A percentile compares a stretch with the other conserved stretches of the same genome.
Evolutionary conservation across 257 asterid genomes (phyloP).

Genomic region (Cordia subcordata): DNA sequence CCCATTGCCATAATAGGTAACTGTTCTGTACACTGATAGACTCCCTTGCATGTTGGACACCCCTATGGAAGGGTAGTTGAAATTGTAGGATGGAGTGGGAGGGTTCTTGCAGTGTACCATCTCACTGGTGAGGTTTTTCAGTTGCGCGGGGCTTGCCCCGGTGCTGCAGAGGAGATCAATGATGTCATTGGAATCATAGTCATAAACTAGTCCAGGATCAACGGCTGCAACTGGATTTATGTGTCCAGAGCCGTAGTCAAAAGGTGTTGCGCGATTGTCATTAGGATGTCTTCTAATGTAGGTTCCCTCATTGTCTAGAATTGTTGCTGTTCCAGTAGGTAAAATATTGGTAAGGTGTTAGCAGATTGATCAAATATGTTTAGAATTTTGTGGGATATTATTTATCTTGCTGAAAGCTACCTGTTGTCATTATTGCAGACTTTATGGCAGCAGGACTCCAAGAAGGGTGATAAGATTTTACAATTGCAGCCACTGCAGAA

Average conservation of each 20-base stretch:
- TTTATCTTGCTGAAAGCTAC: conserved; percentile 17
- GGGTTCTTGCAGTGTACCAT: conserved; percentile 26
- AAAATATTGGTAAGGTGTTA: background rate
- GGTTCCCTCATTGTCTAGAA: conserved; percentile 19
- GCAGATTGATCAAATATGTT: background rate
- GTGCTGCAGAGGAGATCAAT: conserved; percentile 53
- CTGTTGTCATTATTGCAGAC: conserved; percentile 66
- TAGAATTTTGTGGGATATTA: background rate
- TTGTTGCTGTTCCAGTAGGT: conserved; percentile 13
- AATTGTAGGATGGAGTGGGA: conserved; percentile 26
- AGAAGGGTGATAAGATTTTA: conserved; percentile 47
- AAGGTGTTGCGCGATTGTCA: conserved; percentile 36
- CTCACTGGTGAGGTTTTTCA: conserved; percentile 44
- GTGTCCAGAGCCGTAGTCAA: conserved; percentile 59
- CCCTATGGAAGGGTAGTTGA: conserved; percentile 65
- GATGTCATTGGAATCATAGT: conserved; percentile 32
- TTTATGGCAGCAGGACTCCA: conserved; percentile 68
- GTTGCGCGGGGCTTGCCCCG: conserved; percentile 48
- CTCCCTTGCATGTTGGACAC: conserved; percentile 44
- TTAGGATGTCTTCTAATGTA: conserved; percentile 41
- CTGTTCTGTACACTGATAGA: conserved; percentile 41
- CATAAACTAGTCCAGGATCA: conserved; percentile 55
- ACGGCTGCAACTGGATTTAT: conserved; percentile 50
- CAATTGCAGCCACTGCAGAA: conserved; percentile 52
- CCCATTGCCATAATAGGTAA: conserved; percentile 49